A percentile compares a stretch with the other conserved stretches of the same genome.
Evolutionary conservation across 805 yeast species (phyloP).

Genomic region (Lipomyces sp.): DNA sequence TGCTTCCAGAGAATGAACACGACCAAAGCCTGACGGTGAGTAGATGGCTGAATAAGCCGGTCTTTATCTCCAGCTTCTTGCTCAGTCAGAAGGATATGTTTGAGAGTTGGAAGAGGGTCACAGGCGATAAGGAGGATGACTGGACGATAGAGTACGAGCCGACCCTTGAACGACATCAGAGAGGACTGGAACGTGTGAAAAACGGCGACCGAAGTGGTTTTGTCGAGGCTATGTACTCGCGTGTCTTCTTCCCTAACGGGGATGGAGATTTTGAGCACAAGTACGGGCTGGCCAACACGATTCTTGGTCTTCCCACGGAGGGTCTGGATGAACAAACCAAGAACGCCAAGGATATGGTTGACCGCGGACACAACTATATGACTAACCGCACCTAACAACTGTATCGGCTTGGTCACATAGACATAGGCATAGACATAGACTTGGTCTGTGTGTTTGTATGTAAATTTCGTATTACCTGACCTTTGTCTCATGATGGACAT

Average conservation of each 20-base stretch:
- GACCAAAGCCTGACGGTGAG: constrained; percentile 8
- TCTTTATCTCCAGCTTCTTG: constrained; percentile 11
- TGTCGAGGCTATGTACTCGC: constrained; percentile 13
- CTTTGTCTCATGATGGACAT: no score
- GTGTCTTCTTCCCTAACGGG: constrained; percentile 14
- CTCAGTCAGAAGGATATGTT: constrained; percentile 17
- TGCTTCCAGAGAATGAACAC: constrained; percentile 17
- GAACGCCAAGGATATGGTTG: constrained; percentile 18
- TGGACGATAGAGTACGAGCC: constrained; percentile 14
- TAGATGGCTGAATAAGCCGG: constrained; percentile 6
- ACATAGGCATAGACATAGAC: no score
- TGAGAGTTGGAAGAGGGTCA: constrained; percentile 8
- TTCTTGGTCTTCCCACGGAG: constrained; percentile 22
- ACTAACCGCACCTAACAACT: no score
- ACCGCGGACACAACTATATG: not conserved
- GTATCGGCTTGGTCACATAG: no score
- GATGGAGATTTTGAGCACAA: constrained; percentile 16
- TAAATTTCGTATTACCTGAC: no score
- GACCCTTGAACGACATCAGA: constrained; percentile 1
- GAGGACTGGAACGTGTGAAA: constrained; percentile 7
- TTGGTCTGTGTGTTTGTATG: no score
- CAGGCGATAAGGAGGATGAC: constrained; percentile 14
- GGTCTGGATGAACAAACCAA: constrained; percentile 19
- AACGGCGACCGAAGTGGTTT: constrained; percentile 10
- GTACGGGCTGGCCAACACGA: constrained; percentile 1